phyloP scores from a whole-genome alignment of 371 early-diverging fungal genomes.

The Funneliformis caledonium region DNA sequence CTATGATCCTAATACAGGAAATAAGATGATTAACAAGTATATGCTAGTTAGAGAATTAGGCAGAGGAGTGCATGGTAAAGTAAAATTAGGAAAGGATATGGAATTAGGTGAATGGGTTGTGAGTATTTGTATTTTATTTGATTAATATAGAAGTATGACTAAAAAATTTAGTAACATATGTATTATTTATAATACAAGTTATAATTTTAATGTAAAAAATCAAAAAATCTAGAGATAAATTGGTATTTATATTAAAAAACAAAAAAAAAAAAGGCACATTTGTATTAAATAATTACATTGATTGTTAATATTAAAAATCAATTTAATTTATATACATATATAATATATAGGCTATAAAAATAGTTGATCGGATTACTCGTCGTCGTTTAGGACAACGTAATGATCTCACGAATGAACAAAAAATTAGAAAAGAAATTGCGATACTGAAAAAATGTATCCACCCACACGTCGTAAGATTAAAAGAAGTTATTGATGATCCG shows the following conservation, averaged over 20 bases:
- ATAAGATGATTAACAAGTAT: conserved; percentile 94
- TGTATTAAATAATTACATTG: no score
- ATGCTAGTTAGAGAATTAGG: conserved; percentile 92
- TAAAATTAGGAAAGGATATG: conserved; percentile 84
- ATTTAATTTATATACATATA: not conserved
- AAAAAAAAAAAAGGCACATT: no score
- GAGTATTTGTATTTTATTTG: conserved; percentile 43
- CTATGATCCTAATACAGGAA: conserved; percentile 82
- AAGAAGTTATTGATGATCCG: conserved; percentile 96
- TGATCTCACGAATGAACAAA: conserved; percentile 74
- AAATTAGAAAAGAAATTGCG: conserved; percentile 92
- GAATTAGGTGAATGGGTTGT: conserved; percentile 79
- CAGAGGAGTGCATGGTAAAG: conserved; percentile 95
- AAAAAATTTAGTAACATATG: not conserved
- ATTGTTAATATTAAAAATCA: conserved; percentile 6
- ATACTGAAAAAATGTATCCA: conserved; percentile 94
- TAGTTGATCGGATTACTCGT: conserved; percentile 78
- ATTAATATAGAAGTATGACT: not conserved
- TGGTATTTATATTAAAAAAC: no score
- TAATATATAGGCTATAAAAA: conserved; percentile 81
- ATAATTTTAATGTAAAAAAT: no score
- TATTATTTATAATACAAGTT: not conserved
- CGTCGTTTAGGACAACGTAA: conserved; percentile 65
- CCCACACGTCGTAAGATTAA: conserved; percentile 87
- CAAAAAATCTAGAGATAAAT: no score